Base-by-base conservation (phyloP, 83 land plant genomes). In the Thuja plicata region DNA sequence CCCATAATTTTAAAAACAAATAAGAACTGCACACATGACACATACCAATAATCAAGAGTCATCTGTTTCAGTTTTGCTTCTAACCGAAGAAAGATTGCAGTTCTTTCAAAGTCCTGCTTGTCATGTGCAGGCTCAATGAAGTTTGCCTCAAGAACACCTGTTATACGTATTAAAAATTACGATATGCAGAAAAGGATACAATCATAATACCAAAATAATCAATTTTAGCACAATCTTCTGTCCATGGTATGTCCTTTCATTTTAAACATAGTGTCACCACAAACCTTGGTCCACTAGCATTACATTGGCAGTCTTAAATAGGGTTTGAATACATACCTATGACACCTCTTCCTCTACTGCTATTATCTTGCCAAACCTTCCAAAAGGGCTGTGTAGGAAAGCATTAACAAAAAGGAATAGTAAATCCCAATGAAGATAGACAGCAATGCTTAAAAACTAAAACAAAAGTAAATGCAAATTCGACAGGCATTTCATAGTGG, bases 91-190 rank as follows among this genome's bases (percentile, higher is more conserved):
- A 91, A 92, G 35, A 92, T 54, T 35, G 93, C 21, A 48, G 97
- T 92, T 91, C 96, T 93, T 90, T 96, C 97, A 91, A 96, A 96
- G 60, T 95, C 97, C 87, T 96, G 97, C 84, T 96, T 96, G 90
- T 96, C 97, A 89, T 96, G 97, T 76, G 96, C 95, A 66, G 97
- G 97, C 86, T 96, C 94, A 62, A 96, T 92, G 81, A 96, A 96
- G 86, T 95, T 93, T 85, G 96, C 97, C 80, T 96, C 97, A 83
- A 96, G 94, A 88, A 96, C 90, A 35, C 97, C 97, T 96, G 87
- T 27, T 62, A 85, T 41, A 66, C 41, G 35, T 35, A 73, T 32
- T 10, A n/a, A n/a, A 32, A n/a, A 32, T 73, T 73, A 73, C 13
- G 32, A 27, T 27, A 76, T 76, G 32, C 27, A 24, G 32, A 24